phyloP scores from a whole-genome alignment of 371 early-diverging fungal species.

The Zychaea mexicana region DNA sequence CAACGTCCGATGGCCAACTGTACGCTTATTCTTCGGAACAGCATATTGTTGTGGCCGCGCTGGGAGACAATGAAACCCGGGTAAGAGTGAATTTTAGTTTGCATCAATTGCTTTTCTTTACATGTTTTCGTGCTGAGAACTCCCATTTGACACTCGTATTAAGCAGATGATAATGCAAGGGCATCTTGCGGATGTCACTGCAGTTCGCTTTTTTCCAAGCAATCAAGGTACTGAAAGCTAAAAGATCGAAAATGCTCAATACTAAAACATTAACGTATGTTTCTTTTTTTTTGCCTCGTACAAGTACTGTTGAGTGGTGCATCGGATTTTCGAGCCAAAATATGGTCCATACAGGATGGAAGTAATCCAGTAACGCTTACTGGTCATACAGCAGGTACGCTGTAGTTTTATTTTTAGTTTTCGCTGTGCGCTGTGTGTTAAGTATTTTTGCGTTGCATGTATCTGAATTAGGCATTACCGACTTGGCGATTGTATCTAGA shows the following conservation, averaged over 20 bases:
- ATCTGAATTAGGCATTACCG: conserved; percentile 45
- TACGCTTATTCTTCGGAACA: conserved; percentile 51
- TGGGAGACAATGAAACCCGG: conserved; percentile 36
- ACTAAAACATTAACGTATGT: neutral
- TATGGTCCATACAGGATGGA: conserved; percentile 79
- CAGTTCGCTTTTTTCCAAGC: conserved; percentile 74
- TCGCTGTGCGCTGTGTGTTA: neutral
- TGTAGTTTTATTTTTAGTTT: neutral
- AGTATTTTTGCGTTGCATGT: neutral
- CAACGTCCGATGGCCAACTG: conserved; percentile 56
- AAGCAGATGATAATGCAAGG: conserved; percentile 58
- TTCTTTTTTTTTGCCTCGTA: neutral
- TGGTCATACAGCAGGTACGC: conserved; percentile 65
- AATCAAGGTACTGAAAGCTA: conserved; percentile 70
- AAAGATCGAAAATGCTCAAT: too few relatives aligned
- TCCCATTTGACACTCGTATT: neutral
- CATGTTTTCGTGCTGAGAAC: too few relatives aligned
- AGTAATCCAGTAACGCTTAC: conserved; percentile 73
- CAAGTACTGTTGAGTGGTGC: conserved; percentile 71
- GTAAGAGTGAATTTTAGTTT: too few relatives aligned
- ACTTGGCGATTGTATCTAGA: conserved; percentile 55
- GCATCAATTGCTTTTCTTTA: too few relatives aligned
- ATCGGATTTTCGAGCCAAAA: conserved; percentile 66
- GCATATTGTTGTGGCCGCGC: conserved; percentile 43
- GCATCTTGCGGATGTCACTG: conserved; percentile 67